Base-by-base conservation (phyloP, 2,329 filamentous ascomycete genomes). In the Calonectria pauciramosa region DNA sequence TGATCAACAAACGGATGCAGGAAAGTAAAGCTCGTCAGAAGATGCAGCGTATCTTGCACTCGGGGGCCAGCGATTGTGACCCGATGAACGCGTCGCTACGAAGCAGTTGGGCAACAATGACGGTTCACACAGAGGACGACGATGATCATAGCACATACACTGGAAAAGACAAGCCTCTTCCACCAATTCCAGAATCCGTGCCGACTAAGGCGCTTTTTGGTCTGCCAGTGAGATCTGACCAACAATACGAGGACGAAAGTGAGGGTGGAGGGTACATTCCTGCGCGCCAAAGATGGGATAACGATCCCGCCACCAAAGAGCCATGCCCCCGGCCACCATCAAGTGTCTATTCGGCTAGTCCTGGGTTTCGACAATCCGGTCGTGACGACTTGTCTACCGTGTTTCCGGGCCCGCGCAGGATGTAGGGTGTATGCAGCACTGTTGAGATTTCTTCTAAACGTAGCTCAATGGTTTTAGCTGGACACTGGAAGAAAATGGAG, bases 331-430 rank as follows among this genome's bases (percentile, higher is more conserved):
- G 47, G 4, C 56, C 64, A 26, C n/a, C 74, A 4, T 80, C 79
- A 23, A 81, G 79, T 23, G 16, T 78, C 2, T 81, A 80, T 70
- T 80, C 78, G 23, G 41, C 73, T 18, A 38, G 65, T 28, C 30
- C 66, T 26, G 71, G 59, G 3, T 70, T 73, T 32, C 71, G 67
- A 20, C 26, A 30, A 26, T 59, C 52, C 23, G 26, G 8, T 38
- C 6, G 20, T 4, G 16, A 30, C n/a, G 23, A 49, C 14, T 13
- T 30, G n/a, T 68, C 65, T 18, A 13, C 32, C 52, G 16, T 36
- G 26, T 52, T 32, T 66, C 23, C 30, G 26, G 32, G n/a, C 9
- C 23, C n/a, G 4, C 30, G 16, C 14, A 2, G 8, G 7, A 41
- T 47, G 23, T 30, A 20, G 38, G 23, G 13, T 4, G 16, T 2